A percentile compares a stretch with the other conserved stretches of the same genome.
Conservation (phyloP, 257 asterid species). For the Scutellaria barbata region DNA sequence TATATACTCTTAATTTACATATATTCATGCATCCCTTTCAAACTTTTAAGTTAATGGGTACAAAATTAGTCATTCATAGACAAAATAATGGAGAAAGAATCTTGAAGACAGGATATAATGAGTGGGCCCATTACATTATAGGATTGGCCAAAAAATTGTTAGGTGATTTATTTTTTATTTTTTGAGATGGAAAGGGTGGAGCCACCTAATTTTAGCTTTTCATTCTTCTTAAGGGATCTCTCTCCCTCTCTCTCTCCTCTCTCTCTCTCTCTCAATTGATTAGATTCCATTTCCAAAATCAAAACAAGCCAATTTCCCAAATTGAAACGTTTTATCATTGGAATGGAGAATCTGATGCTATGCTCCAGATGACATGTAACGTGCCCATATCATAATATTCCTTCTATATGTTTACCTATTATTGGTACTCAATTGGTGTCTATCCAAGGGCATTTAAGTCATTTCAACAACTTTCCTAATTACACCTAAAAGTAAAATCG, state of each 20-base stretch:
- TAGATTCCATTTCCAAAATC: slow-evolving; percentile 37
- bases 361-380: slow-evolving; percentile 26
- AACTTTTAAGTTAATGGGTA: background rate
- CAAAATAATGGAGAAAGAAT: slow-evolving; percentile 52
- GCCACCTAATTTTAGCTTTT: slow-evolving; percentile 38
- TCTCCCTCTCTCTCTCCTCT: background rate
- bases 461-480: background rate
- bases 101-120: slow-evolving; percentile 48
- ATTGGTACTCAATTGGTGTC: slow-evolving; percentile 9
- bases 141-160: slow-evolving; percentile 32
- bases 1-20: too few relatives aligned
- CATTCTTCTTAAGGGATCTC: too few relatives aligned
- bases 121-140: slow-evolving; percentile 37
- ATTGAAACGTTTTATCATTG: slow-evolving; percentile 21
- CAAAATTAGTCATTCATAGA: slow-evolving; percentile 47
- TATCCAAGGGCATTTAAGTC: background rate
- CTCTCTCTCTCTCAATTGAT: slow-evolving; percentile 23
- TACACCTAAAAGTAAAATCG: background rate
- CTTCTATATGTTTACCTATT: slow-evolving; percentile 23
- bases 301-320: slow-evolving; percentile 27
- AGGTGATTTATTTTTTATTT: slow-evolving; percentile 25
- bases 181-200: slow-evolving; percentile 32
- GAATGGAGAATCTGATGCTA: slow-evolving; percentile 38
- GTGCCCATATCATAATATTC: slow-evolving; percentile 32
- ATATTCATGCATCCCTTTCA: background rate